Conservation (phyloP, 768 basidiomycete genomes). For the Leccinum pellstonianum region DNA sequence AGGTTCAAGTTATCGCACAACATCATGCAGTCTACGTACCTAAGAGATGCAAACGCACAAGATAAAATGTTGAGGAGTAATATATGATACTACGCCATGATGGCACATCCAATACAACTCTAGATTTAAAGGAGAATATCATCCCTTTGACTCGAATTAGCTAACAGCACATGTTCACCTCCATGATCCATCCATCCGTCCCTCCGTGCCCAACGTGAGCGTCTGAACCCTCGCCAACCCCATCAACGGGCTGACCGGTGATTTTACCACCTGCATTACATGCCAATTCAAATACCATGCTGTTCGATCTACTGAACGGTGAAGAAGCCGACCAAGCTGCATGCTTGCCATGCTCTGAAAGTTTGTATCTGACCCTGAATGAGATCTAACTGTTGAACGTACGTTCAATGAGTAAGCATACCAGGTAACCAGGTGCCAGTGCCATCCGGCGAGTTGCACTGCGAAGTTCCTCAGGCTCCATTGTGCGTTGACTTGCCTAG, state of each 20-base stretch:
- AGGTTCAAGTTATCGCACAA: too few relatives aligned
- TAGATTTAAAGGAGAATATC: too few relatives aligned
- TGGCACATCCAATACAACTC: too few relatives aligned
- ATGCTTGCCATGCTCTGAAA: conserved; percentile 2
- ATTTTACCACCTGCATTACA: neutral
- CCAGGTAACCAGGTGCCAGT: too few relatives aligned
- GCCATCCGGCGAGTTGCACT: neutral
- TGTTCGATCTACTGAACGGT: neutral
- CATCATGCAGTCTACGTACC: too few relatives aligned
- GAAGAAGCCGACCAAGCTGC: conserved; percentile 1
- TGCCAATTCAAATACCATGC: conserved; percentile 18
- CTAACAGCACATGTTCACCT: neutral
- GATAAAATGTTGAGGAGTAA: too few relatives aligned
- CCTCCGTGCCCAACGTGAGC: neutral
- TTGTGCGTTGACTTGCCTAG: neutral
- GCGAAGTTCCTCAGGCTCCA: neutral
- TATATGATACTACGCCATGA: too few relatives aligned
- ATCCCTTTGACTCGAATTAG: too few relatives aligned
- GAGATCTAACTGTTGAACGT: neutral
- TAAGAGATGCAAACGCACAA: too few relatives aligned
- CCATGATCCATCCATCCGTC: neutral
- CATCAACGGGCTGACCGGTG: conserved; percentile 5
- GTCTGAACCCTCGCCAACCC: neutral
- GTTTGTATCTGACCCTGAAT: neutral
- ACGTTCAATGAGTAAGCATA: too few relatives aligned